These are phyloP conservation scores for Debaryomyces singareniensis DNA, from an alignment of 1,139 yeast species.

Conservation along the genomic window DNA sequence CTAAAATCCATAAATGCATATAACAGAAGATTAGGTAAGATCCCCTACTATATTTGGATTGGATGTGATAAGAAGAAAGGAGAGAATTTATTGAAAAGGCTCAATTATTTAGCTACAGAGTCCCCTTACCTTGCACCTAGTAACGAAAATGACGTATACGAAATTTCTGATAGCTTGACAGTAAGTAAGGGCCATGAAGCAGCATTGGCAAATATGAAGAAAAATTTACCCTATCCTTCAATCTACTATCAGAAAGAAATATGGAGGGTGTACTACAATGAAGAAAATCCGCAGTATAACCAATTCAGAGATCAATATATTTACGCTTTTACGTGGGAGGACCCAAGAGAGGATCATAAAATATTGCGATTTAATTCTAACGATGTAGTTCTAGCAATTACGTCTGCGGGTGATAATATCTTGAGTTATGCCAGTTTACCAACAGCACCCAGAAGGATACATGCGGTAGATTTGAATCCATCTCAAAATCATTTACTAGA, in stretches of 20 bases:
- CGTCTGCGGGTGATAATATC: no score
- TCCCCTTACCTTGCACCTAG: slow-evolving; percentile 73
- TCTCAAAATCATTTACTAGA: no score
- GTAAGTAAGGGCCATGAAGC: slow-evolving; percentile 72
- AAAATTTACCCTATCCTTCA: slow-evolving; percentile 72
- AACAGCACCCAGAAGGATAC: no score
- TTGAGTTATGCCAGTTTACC: no score
- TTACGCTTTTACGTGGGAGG: no score
- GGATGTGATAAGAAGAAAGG: slow-evolving; percentile 70
- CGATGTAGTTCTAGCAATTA: no score
- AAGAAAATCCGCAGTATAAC: no score
- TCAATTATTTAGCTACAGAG: slow-evolving; percentile 71
- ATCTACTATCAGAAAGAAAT: slow-evolving; percentile 69
- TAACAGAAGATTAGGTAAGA: slow-evolving; percentile 59
- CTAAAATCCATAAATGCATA: slow-evolving; percentile 64
- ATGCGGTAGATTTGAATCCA: no score
- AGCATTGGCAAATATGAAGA: slow-evolving; percentile 53
- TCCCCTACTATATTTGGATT: slow-evolving; percentile 79
- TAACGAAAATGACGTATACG: slow-evolving; percentile 12
- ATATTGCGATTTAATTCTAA: no score
- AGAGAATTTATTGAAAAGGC: slow-evolving; percentile 52
- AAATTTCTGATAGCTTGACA: slow-evolving; percentile 26
- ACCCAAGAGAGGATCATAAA: no score
- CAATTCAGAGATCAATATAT: no score
- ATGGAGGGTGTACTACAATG: slow-evolving; percentile 79